Percentiles rank a stretch among this genome's conserved stretches.
These are phyloP conservation scores for Saccharomycopsis oosterbeekiorum DNA, from an alignment of 805 yeast species.

Conservation along the genomic window DNA sequence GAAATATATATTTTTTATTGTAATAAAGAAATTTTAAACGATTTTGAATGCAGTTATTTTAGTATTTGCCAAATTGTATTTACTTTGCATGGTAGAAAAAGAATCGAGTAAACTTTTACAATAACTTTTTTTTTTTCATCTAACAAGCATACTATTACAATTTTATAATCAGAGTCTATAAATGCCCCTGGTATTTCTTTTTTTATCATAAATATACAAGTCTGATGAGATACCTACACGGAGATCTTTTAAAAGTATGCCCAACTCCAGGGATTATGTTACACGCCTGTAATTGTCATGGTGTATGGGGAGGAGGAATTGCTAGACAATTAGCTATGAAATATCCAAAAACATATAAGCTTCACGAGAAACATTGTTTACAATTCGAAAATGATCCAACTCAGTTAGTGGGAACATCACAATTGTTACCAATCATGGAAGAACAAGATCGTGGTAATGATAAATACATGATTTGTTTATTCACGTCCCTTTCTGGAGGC, in stretches of 20 bases:
- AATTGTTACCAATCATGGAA: slow-evolving; percentile 31
- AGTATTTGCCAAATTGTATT: too few relatives aligned
- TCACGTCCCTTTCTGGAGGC: slow-evolving; percentile 54
- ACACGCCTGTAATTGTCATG: slow-evolving; percentile 74
- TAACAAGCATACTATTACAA: background rate
- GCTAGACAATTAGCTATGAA: slow-evolving; percentile 46
- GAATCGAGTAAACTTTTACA: too few relatives aligned
- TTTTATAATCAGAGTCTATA: background rate
- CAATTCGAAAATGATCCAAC: slow-evolving; percentile 24
- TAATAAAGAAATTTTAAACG: too few relatives aligned
- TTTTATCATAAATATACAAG: background rate
- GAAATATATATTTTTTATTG: too few relatives aligned
- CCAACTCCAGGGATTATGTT: slow-evolving; percentile 41
- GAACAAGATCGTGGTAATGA: slow-evolving; percentile 27
- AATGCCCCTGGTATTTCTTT: background rate
- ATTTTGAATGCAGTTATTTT: too few relatives aligned
- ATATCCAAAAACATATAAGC: slow-evolving; percentile 41
- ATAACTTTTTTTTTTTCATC: background rate
- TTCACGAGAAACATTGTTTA: slow-evolving; percentile 9
- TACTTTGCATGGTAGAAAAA: too few relatives aligned
- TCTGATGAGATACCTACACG: slow-evolving; percentile 36
- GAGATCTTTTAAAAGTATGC: slow-evolving; percentile 42
- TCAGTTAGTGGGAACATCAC: slow-evolving; percentile 45
- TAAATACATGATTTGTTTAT: slow-evolving; percentile 50
- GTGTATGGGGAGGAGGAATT: slow-evolving; percentile 81